These are phyloP conservation scores for Pseudocercospora vitis DNA, from an alignment of 2,329 filamentous ascomycete genomes.

Conservation along the genomic window DNA sequence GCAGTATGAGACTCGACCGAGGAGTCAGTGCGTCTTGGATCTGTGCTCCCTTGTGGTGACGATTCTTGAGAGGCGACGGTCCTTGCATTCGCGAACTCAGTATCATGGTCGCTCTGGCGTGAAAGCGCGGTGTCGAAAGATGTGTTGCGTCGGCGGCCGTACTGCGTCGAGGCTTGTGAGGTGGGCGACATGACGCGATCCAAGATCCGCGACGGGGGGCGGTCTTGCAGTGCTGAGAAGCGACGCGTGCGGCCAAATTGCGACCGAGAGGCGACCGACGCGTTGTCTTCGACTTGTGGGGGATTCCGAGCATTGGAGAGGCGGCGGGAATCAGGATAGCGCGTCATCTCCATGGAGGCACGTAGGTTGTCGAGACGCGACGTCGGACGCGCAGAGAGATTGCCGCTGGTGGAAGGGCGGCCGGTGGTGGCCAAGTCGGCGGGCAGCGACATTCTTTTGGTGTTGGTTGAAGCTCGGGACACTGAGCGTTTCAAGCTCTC, in stretches of 20 bases:
- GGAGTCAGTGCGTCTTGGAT: slow-evolving; percentile 51
- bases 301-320: slow-evolving; percentile 16
- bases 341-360: slow-evolving; percentile 22
- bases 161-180: slow-evolving; percentile 29
- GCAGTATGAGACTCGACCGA: slow-evolving; percentile 86
- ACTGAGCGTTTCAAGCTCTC: not conserved
- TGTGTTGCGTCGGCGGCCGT: slow-evolving; percentile 28
- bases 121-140: slow-evolving; percentile 11
- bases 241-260: slow-evolving; percentile 25
- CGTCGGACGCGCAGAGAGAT: slow-evolving; percentile 21
- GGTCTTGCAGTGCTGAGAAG: slow-evolving; percentile 24
- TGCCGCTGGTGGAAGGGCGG: slow-evolving; percentile 27
- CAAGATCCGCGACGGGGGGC: slow-evolving; percentile 26
- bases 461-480: slow-evolving; percentile 2
- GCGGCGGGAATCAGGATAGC: slow-evolving; percentile 9
- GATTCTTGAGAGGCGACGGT: slow-evolving; percentile 25
- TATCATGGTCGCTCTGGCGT: slow-evolving; percentile 9
- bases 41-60: slow-evolving; percentile 42
- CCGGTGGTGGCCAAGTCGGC: slow-evolving; percentile 17
- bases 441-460: slow-evolving; percentile 7
- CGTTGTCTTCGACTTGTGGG: slow-evolving; percentile 26
- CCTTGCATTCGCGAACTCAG: slow-evolving; percentile 4
- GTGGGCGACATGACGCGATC: slow-evolving; percentile 32
- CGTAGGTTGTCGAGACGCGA: slow-evolving; percentile 26
- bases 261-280: slow-evolving; percentile 26